These are phyloP conservation scores for Penicillium nucicola DNA, from an alignment of 495 filamentous ascomycete species.

Conservation along the genomic window DNA sequence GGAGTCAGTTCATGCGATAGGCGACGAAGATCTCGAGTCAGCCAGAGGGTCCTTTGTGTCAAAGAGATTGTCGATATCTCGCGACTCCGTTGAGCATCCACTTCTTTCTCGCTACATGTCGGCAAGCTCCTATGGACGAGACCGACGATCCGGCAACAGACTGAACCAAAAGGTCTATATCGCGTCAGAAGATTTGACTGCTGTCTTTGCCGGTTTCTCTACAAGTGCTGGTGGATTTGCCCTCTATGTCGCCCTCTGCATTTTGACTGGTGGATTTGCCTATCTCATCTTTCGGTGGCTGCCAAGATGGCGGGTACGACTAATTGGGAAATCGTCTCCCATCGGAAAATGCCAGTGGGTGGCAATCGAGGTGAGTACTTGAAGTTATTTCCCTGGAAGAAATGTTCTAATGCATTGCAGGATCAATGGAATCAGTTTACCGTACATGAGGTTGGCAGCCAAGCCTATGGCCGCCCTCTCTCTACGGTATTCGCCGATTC, in stretches of 20 bases:
- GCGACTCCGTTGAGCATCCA: constrained; percentile 65
- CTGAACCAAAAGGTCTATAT: constrained; percentile 89
- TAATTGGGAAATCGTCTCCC: constrained; percentile 65
- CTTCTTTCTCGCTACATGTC: constrained; percentile 66
- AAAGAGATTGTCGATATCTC: constrained; percentile 57
- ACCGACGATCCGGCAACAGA: constrained; percentile 53
- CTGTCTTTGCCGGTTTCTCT: constrained; percentile 86
- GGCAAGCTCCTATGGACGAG: constrained; percentile 51
- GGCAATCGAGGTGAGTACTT: constrained; percentile 66
- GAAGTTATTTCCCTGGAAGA: neutral
- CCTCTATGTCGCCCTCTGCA: constrained; percentile 65
- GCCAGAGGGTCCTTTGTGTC: constrained; percentile 32
- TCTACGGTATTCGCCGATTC: constrained; percentile 81
- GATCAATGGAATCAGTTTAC: constrained; percentile 95
- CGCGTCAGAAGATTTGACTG: constrained; percentile 85
- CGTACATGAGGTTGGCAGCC: constrained; percentile 61
- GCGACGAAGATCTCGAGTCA: constrained; percentile 32
- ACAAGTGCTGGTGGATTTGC: constrained; percentile 66
- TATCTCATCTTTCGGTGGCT: constrained; percentile 89
- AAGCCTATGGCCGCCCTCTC: constrained; percentile 73
- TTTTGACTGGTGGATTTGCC: constrained; percentile 68
- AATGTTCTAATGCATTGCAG: constrained; percentile 29
- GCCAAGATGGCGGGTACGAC: constrained; percentile 75
- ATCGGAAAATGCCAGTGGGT: constrained; percentile 82
- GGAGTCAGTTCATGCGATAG: constrained; percentile 27